A percentile compares a stretch with the other conserved stretches of the same genome.
Evolutionary conservation across 192 early-diverging fungal species (phyloP).

Genomic region (Entomortierella lignicola): DNA sequence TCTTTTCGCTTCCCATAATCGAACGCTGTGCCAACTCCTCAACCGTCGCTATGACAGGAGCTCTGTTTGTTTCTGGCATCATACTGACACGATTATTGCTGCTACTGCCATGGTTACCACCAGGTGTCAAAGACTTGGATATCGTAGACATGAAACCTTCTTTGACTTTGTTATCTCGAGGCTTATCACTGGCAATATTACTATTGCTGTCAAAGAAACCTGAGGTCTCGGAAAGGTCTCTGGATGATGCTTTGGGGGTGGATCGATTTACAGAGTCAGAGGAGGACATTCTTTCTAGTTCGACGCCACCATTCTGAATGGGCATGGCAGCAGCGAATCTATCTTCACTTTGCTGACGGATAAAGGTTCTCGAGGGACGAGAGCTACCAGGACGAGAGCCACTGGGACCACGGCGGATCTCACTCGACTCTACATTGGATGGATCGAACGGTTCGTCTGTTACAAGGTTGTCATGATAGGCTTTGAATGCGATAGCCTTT

Average conservation of each 20-base stretch:
- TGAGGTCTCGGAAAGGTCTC: not conserved
- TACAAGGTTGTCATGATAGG: conserved; percentile 24
- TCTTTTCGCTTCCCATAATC: not conserved
- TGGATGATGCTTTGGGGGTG: not conserved
- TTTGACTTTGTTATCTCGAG: conserved; percentile 19
- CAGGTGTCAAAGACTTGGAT: conserved; percentile 25
- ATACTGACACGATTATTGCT: not conserved
- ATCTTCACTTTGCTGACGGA: not conserved
- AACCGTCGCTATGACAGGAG: conserved; percentile 5
- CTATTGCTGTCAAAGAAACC: not conserved
- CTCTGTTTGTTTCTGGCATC: not conserved
- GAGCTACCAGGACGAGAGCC: not conserved
- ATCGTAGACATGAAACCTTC: conserved; percentile 20
- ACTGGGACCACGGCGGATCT: not conserved
- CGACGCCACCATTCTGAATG: not conserved
- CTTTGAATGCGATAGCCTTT: conserved; percentile 20
- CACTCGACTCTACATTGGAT: not conserved
- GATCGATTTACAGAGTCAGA: conserved; percentile 3
- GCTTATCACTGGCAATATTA: not conserved
- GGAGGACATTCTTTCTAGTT: not conserved
- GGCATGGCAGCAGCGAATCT: not conserved
- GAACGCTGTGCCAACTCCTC: conserved; percentile 21
- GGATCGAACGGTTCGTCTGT: conserved; percentile 2
- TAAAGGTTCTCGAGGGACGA: not conserved
- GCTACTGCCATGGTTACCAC: conserved; percentile 3